These are phyloP conservation scores for Pseudocercospora fuligena DNA, from an alignment of 2,329 filamentous ascomycete genomes.

Conservation along the genomic window DNA sequence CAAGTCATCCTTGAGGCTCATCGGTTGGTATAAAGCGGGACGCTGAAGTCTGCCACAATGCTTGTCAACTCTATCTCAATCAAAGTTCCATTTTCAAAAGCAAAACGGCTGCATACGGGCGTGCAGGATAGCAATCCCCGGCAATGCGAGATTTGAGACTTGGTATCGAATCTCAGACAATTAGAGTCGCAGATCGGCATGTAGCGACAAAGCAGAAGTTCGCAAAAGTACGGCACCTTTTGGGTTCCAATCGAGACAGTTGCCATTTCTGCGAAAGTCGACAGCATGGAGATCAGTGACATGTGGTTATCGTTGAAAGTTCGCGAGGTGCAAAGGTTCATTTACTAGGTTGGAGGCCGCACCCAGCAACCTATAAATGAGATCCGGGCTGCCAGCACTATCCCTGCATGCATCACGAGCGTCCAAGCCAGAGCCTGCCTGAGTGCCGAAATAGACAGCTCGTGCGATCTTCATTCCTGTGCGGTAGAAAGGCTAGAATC, in stretches of 20 bases:
- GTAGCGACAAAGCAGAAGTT: neutral
- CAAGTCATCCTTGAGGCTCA: neutral
- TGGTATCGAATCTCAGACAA: neutral
- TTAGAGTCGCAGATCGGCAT: neutral
- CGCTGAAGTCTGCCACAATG: neutral
- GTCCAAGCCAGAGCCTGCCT: neutral
- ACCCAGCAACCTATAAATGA: neutral
- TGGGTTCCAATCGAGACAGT: neutral
- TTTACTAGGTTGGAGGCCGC: neutral
- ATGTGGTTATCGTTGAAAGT: neutral
- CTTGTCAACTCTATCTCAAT: constrained; percentile 1
- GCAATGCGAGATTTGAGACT: neutral
- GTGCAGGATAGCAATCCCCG: neutral
- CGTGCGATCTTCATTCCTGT: neutral
- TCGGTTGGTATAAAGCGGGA: neutral
- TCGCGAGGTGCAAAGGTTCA: neutral
- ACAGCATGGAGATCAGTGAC: neutral
- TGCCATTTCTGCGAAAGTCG: neutral
- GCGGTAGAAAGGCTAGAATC: neutral
- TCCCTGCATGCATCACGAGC: neutral
- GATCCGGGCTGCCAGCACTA: neutral
- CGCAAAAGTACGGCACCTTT: neutral
- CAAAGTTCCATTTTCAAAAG: neutral
- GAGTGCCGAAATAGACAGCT: neutral
- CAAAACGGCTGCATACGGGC: no score